Evolutionary conservation across 2,329 filamentous ascomycete genomes (phyloP), one percentile per base, ranked within the genome.

Genomic region (Pyrenophora tritici-repentis): DNA sequence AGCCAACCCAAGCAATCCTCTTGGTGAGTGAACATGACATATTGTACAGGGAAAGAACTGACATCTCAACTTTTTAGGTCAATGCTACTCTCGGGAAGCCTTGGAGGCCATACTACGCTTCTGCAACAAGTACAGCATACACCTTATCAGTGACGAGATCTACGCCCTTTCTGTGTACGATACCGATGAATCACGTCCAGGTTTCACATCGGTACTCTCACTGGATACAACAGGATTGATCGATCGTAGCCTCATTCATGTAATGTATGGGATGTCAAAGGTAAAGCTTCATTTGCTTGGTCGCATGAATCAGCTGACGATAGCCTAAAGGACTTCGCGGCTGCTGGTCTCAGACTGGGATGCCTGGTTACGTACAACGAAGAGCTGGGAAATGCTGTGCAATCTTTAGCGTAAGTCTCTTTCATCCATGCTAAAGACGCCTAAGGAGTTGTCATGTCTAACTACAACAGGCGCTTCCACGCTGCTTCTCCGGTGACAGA

Each of bases 81-180:
- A 41, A 40, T 65, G 61, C 39, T 65, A 82, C 78, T 52, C 72
- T 16, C 18, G 66, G 61, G 18, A 42, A 9, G 69, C 72, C 4
- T 55, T 83, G 7, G 53, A 76, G 0, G 69, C 67, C 6, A 65
- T 81, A 17, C 76, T 84, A 73, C 59, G 63, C 2, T 59, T 84
- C 26, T 84, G 82, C 57, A 70, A 80, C 44, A 74, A 75, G 47
- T 68, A 84, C 55, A 55, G 72, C 2, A 67, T 85, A 4, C 81
- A 85, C 57, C 68, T 85, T 32, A 76, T 85, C 64, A 79, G 76
- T 57, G 83, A 86, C 61, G 83, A 86, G 61, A 79, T 86, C 33
- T 85, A 85, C 59, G 83, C 81, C 2, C 62, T 82, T 4, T 83
- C 82, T 0, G 69, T 79, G 1, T 85, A 45, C 37, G 4, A 33